Evolutionary conservation across 345 rosid genomes (phyloP), one percentile per base, ranked within the genome.

Genomic region (Camelina laxa): DNA sequence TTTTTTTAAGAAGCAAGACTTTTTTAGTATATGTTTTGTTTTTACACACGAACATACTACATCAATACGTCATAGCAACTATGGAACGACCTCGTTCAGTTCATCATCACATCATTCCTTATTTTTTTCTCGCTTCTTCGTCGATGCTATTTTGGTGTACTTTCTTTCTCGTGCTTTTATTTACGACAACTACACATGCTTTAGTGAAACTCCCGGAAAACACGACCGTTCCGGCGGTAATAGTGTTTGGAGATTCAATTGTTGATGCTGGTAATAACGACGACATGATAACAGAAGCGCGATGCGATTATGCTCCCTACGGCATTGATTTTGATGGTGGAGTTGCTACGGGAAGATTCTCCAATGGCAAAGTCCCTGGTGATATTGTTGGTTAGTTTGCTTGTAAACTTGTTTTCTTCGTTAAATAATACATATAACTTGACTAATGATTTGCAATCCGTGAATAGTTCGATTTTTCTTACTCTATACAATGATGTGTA

Each of bases 231-330:
- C 86, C 95, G 1, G 97, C 91, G 3, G 1, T 93, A 4, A 42
- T 86, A 21, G 91, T 80, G 61, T 93, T 93, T 14, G 98, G 97
- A 13, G 98, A 90, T 63, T 93, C 98, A 16, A 90, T 93, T 4
- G 88, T 87, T 0, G 98, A 89, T 72, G 68, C 98, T 0, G 97
- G 98, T 19, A 93, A 90, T 75, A 93, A 93, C 80, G 90, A 93
- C 74, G 35, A 82, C 30, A 38, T 90, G 20, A 14, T 12, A 17
- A 87, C 97, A 3, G 17, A 80, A 7, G 21, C 81, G 38, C 90
- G 86, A 80, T 76, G 87, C 71, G 62, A 93, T 69, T 93, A 90
- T 75, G 79, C 80, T 51, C 98, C 98, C 0, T 93, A 91, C 3
- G 98, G 98, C 0, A 42, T 59, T 48, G 87, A 87, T 80, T 93